These are phyloP conservation scores for Backusella sp. DNA, from an alignment of 192 early-diverging fungal species.

Conservation along the genomic window DNA sequence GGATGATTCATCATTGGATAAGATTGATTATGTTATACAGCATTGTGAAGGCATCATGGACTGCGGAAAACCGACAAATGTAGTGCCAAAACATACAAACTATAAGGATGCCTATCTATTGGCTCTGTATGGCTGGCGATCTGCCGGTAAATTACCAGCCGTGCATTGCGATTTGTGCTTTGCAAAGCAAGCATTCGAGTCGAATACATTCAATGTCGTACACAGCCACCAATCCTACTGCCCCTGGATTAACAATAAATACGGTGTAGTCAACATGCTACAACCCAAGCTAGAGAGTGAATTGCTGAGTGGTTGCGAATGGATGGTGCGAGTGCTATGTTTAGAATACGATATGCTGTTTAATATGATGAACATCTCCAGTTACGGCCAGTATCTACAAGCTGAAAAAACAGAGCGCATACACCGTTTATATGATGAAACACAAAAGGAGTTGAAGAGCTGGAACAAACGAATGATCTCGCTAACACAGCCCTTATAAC, in stretches of 20 bases:
- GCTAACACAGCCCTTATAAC: background rate
- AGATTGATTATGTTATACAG: background rate
- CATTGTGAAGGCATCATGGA: background rate
- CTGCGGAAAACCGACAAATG: background rate
- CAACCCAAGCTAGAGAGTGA: background rate
- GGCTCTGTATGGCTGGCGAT: background rate
- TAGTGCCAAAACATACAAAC: background rate
- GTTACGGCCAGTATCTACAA: background rate
- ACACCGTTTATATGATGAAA: background rate
- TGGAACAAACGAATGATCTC: background rate
- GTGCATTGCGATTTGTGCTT: background rate
- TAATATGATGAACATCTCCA: background rate
- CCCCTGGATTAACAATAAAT: background rate
- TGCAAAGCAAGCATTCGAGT: background rate
- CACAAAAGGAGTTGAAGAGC: background rate
- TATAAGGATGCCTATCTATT: background rate
- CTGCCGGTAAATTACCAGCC: background rate
- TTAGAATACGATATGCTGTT: background rate
- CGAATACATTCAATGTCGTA: background rate
- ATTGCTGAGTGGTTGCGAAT: background rate
- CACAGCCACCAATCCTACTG: background rate
- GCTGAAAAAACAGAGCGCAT: background rate
- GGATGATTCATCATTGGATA: background rate
- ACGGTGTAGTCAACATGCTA: background rate
- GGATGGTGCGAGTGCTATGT: background rate